Percentiles rank a stretch among this genome's conserved stretches.
phyloP scores from a whole-genome alignment of 2,329 filamentous ascomycete species.

The Neonectria neomacrospora region DNA sequence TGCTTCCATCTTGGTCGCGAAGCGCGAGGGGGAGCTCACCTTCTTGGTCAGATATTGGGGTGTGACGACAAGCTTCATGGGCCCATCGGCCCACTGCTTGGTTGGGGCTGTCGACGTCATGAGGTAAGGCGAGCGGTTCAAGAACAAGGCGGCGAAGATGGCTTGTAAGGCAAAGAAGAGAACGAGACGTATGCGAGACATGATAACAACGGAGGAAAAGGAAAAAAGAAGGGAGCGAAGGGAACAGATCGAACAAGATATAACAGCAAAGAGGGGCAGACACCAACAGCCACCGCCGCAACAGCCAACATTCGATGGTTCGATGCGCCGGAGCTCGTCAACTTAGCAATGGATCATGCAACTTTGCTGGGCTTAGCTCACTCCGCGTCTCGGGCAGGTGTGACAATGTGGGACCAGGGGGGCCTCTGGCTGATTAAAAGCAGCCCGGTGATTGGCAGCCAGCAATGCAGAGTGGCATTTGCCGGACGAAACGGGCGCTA shows the following conservation, averaged over 20 bases:
- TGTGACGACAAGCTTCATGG: conserved; percentile 64
- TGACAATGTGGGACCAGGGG: conserved; percentile 9
- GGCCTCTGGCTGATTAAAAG: conserved; percentile 28
- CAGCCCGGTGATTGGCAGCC: conserved; percentile 22
- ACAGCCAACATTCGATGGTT: conserved; percentile 15
- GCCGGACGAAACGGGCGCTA: conserved; percentile 17
- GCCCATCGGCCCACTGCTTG: conserved; percentile 64
- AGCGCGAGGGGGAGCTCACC: conserved; percentile 47
- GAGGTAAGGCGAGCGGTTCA: conserved; percentile 50
- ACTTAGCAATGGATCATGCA: conserved; percentile 15
- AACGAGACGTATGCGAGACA: conserved; percentile 37
- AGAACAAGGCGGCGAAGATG: conserved; percentile 47
- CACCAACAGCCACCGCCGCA: conserved; percentile 8
- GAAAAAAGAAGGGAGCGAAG: background rate
- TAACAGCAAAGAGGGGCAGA: conserved; percentile 17
- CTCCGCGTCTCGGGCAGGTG: conserved; percentile 20
- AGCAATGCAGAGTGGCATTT: background rate
- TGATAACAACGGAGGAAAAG: conserved; percentile 26
- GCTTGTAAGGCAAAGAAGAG: conserved; percentile 45
- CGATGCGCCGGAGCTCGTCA: conserved; percentile 23
- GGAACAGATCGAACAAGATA: conserved; percentile 10
- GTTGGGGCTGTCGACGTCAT: conserved; percentile 47
- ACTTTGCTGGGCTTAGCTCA: conserved; percentile 16
- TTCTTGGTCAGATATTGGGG: conserved; percentile 64
- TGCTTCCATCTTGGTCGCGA: background rate